Conservation (phyloP, 495 filamentous ascomycete species). For the Lophiotrema nucula region DNA sequence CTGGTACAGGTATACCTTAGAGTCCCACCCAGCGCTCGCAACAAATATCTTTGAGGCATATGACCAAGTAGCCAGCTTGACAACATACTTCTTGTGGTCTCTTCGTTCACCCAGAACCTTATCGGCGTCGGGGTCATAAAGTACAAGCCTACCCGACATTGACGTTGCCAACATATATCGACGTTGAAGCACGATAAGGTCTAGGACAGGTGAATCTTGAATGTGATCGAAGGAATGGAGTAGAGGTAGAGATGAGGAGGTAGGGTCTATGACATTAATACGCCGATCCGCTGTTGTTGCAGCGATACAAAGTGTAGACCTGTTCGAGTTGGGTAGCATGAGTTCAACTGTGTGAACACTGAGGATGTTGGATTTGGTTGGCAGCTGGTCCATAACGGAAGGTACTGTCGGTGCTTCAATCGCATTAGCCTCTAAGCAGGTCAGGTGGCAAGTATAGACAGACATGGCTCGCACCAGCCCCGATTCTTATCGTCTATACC, state of each 20-base stretch:
- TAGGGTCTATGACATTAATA: conserved; percentile 48
- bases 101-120: conserved; percentile 49
- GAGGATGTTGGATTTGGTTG: conserved; percentile 56
- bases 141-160: conserved; percentile 63
- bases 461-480: conserved; percentile 55
- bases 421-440: background rate
- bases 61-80: conserved; percentile 51
- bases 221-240: conserved; percentile 39
- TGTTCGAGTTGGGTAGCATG: conserved; percentile 8
- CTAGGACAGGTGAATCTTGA: conserved; percentile 63
- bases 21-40: conserved; percentile 67
- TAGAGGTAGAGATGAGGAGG: conserved; percentile 35
- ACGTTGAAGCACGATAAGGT: conserved; percentile 42
- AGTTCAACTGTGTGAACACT: conserved; percentile 50
- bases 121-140: conserved; percentile 44
- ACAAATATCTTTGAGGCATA: conserved; percentile 45
- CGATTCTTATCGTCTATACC: conserved; percentile 44
- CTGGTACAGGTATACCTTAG: conserved; percentile 55
- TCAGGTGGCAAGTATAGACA: background rate
- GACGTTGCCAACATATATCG: conserved; percentile 50
- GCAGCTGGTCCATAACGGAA: conserved; percentile 43
- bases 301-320: conserved; percentile 35
- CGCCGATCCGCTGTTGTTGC: conserved; percentile 56
- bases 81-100: conserved; percentile 64
- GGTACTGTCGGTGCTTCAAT: conserved; percentile 24